phyloP scores from a whole-genome alignment of 1,284 basidiomycete species.

The Melanopsichium pennsylvanicum region DNA sequence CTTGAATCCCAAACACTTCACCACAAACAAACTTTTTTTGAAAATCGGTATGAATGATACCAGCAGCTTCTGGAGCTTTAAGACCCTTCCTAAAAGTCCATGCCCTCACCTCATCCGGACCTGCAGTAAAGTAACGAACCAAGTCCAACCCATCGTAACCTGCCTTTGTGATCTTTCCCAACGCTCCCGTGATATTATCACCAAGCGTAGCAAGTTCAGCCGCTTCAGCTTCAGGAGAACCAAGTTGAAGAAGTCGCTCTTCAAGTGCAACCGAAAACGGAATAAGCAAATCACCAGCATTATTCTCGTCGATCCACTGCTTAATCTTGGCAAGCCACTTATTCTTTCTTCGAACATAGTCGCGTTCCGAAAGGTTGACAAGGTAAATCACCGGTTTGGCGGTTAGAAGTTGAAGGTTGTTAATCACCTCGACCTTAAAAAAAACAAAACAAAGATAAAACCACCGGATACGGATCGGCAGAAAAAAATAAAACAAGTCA shows the following conservation, averaged over 20 bases:
- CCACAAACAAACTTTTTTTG: constrained; percentile 99
- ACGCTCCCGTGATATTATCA: constrained; percentile 58
- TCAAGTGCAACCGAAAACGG: constrained; percentile 97
- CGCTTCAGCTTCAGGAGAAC: constrained; percentile 53
- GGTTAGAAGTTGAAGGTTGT: constrained; percentile 87
- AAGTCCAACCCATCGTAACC: constrained; percentile 64
- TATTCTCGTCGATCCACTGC: constrained; percentile 96
- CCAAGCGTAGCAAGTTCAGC: constrained; percentile 60
- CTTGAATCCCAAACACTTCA: constrained; percentile 93
- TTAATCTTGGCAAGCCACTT: constrained; percentile 99
- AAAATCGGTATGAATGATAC: constrained; percentile 95
- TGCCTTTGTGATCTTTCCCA: constrained; percentile 64
- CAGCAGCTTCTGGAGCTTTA: constrained; percentile 95
- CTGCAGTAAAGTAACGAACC: constrained; percentile 79
- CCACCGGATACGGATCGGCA: no score
- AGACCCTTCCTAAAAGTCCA: constrained; percentile 96
- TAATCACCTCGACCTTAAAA: constrained; percentile 92
- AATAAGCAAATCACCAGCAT: constrained; percentile 93
- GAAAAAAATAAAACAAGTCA: no score
- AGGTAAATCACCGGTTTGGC: constrained; percentile 98
- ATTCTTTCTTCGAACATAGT: constrained; percentile 98
- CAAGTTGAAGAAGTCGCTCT: constrained; percentile 77
- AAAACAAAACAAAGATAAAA: no score
- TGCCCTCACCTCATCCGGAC: constrained; percentile 91
- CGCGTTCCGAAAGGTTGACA: constrained; percentile 93